phyloP scores from a whole-genome alignment of 805 yeast species.

The Metschnikowia drakensbergensis region DNA sequence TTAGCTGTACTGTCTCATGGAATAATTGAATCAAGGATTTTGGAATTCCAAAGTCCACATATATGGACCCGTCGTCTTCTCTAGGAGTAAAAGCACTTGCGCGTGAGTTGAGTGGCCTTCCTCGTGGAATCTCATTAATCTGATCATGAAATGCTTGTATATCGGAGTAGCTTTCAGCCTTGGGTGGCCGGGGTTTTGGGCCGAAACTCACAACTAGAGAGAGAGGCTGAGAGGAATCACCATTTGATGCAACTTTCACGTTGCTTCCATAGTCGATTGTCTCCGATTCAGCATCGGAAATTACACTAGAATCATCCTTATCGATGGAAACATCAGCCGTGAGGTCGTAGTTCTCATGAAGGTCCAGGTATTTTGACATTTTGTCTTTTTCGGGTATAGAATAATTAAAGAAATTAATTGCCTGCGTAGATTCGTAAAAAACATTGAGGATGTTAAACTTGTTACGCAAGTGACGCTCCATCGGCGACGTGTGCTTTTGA shows the following conservation, averaged over 20 bases:
- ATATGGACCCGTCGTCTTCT: slow-evolving; percentile 25
- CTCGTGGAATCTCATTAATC: neutral
- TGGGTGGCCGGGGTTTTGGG: neutral
- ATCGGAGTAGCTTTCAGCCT: slow-evolving; percentile 2
- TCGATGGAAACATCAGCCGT: slow-evolving; percentile 7
- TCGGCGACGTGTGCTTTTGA: slow-evolving; percentile 18
- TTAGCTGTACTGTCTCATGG: slow-evolving; percentile 42
- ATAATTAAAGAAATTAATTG: slow-evolving; percentile 46
- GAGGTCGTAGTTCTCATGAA: slow-evolving; percentile 35
- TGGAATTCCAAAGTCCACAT: slow-evolving; percentile 49
- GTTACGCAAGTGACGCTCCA: slow-evolving; percentile 24
- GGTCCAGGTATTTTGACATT: slow-evolving; percentile 44
- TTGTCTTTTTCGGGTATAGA: slow-evolving; percentile 33
- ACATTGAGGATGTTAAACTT: slow-evolving; percentile 32
- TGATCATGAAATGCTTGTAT: slow-evolving; percentile 1
- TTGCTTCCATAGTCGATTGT: slow-evolving; percentile 13
- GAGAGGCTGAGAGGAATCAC: slow-evolving; percentile 14
- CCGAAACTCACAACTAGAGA: slow-evolving; percentile 29
- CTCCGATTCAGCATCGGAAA: slow-evolving; percentile 14
- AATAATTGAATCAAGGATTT: slow-evolving; percentile 42
- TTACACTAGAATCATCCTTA: slow-evolving; percentile 8
- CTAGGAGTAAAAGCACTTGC: slow-evolving; percentile 8
- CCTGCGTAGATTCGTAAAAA: slow-evolving; percentile 46
- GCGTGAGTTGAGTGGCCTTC: neutral
- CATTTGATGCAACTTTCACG: slow-evolving; percentile 12